phyloP scores from a whole-genome alignment of 495 filamentous ascomycete species.

The Chaetomium cochliodes region DNA sequence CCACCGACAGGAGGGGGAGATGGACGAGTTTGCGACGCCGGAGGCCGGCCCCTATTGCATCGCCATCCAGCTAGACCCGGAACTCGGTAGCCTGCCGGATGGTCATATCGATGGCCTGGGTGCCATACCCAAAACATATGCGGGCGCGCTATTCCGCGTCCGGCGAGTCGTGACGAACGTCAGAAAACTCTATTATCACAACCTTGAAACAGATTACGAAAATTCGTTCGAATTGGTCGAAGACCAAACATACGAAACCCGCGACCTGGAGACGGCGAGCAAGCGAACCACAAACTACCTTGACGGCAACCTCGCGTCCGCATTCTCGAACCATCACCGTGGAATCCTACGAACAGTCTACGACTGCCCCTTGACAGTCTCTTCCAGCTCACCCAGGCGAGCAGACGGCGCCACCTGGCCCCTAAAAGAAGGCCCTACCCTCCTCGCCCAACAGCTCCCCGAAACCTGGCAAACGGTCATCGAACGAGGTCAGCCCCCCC shows the following conservation, averaged over 20 bases:
- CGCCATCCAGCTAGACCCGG: conserved; percentile 24
- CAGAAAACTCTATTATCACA: conserved; percentile 23
- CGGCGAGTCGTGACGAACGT: conserved; percentile 25
- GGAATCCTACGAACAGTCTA: conserved; percentile 24
- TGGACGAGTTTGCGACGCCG: conserved; percentile 27
- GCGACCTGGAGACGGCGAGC: conserved; percentile 11
- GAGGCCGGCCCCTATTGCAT: conserved; percentile 27
- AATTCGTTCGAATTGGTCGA: conserved; percentile 28
- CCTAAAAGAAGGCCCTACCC: conserved; percentile 7
- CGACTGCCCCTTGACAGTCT: conserved; percentile 28
- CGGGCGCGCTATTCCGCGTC: conserved; percentile 26
- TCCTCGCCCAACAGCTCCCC: conserved; percentile 17
- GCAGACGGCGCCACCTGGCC: not conserved
- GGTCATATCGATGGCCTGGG: conserved; percentile 10
- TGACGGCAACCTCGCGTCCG: conserved; percentile 14
- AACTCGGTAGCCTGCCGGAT: conserved; percentile 1
- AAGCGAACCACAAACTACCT: conserved; percentile 20
- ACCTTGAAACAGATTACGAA: conserved; percentile 21
- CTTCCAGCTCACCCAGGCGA: not conserved
- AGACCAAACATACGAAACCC: not conserved
- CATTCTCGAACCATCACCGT: conserved; percentile 4
- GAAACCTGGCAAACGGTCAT: conserved; percentile 29
- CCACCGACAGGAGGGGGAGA: conserved; percentile 23
- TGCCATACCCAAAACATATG: conserved; percentile 8
- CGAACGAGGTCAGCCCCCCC: conserved; percentile 18